Conservation (phyloP, 257 asterid genomes). For the Prunella vulgaris region DNA sequence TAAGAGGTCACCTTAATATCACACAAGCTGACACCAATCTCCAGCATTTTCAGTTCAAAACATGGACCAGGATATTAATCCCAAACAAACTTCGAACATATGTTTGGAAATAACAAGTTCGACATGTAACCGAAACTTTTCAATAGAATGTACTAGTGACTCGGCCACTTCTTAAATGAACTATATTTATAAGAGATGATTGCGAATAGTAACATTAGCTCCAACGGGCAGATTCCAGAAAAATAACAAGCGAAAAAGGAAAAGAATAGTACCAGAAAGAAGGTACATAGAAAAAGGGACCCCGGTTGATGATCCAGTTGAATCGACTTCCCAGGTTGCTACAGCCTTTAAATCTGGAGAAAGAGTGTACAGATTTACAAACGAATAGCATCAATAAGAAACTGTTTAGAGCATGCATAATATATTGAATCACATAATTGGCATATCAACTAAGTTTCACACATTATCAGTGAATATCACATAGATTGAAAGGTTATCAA, state of each 20-base stretch:
- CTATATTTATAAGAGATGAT: neutral
- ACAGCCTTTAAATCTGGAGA: slow-evolving; percentile 56
- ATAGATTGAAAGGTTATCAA: neutral
- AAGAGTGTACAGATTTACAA: slow-evolving; percentile 20
- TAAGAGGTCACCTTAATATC: neutral
- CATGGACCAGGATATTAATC: neutral
- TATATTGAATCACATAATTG: neutral
- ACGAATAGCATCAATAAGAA: neutral
- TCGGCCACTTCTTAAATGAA: slow-evolving; percentile 8
- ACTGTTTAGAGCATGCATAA: neutral
- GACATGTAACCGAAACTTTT: neutral
- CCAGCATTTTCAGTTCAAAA: neutral
- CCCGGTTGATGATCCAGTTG: slow-evolving; percentile 62
- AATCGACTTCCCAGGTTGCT: slow-evolving; percentile 94
- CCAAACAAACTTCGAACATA: neutral
- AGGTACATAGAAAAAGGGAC: slow-evolving; percentile 85
- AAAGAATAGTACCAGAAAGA: slow-evolving; percentile 54
- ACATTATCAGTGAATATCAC: neutral
- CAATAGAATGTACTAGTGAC: neutral
- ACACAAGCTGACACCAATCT: neutral
- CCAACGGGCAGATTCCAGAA: slow-evolving; percentile 5
- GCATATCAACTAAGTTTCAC: neutral
- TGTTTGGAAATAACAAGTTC: neutral
- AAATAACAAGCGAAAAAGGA: slow-evolving; percentile 1
- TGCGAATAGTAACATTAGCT: neutral